Base-by-base conservation (phyloP, 306 rosid genomes). In the Vachellia pachyceras region DNA sequence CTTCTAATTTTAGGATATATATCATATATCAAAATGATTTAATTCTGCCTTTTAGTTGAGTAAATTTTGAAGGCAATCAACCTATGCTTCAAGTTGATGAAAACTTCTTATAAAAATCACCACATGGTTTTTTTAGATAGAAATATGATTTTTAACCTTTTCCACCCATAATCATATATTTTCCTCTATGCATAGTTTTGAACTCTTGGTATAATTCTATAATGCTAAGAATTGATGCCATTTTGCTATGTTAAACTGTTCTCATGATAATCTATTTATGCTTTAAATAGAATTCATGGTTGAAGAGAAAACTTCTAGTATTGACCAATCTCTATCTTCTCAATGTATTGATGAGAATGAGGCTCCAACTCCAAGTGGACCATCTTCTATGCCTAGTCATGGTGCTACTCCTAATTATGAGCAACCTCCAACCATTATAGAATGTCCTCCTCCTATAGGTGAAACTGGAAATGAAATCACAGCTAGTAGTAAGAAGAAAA, bases 181-280 rank as follows among this genome's bases (percentile, higher is more conserved):
- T 79, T 17, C 65, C 72, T 58, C 4, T 58, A 20, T 57, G 52
- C 61, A 44, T 58, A 58, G 66, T 35, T 46, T n/a, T 42, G 12
- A 8, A 2, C 12, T 42, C 46, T 42, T 72, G 4, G 42, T 12
- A 7, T 20, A 72, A 22, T 40, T 79, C 33, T n/a, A 11, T 67
- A 68, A 72, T 57, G 44, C 67, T 45, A 72, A 77, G 41, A 37
- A 6, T 5, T 37, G 41, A 37, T 37, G 23, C 73, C 55, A 54
- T 74, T 83, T 55, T 47, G 20, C 1, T 29, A 52, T 84, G 52
- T 71, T 54, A 18, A 12, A 13, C 77, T 72, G 35, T 22, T 44
- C 45, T 66, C 37, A 29, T 29, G 33, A 29, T 29, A 29, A 29
- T 29, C 33, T 29, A 29, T 29, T 29, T 29, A 2, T 29, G 33